Evolutionary conservation across 164 flowering plant genomes (phyloP).

Genomic region (Cinnamomum chago): DNA sequence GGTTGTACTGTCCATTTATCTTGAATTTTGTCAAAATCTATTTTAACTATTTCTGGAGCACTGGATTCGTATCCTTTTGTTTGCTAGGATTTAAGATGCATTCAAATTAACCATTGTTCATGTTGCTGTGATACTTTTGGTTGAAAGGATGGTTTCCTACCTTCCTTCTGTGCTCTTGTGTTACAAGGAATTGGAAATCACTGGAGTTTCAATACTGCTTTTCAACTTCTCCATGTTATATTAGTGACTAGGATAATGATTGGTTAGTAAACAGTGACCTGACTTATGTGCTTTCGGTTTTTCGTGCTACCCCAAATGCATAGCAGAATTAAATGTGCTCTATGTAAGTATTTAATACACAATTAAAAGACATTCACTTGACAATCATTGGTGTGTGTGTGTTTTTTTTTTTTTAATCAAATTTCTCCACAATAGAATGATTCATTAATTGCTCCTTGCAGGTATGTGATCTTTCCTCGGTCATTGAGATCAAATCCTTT

Average conservation of each 20-base stretch:
- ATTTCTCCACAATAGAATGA: background rate
- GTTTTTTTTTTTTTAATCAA: background rate
- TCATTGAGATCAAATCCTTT: constrained; percentile 74
- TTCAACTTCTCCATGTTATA: background rate
- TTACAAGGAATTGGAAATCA: background rate
- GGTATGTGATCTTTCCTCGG: constrained; percentile 94
- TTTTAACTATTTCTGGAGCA: background rate
- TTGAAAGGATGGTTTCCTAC: background rate
- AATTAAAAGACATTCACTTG: background rate
- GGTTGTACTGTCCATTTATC: constrained; percentile 2
- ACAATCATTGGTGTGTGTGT: background rate
- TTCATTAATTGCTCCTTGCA: constrained; percentile 28
- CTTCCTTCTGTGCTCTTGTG: background rate
- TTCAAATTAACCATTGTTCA: background rate
- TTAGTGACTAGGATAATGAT: background rate
- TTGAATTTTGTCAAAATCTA: background rate
- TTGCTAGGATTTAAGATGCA: background rate
- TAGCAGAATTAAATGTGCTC: background rate
- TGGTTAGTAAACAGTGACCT: background rate
- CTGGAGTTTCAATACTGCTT: background rate
- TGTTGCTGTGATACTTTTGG: background rate
- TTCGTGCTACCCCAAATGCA: background rate
- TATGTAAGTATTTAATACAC: background rate
- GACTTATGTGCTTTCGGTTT: background rate
- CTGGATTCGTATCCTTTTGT: background rate